Evolutionary conservation across 176 grass and related monocot genomes (phyloP).

Genomic region (Otatea glauca): DNA sequence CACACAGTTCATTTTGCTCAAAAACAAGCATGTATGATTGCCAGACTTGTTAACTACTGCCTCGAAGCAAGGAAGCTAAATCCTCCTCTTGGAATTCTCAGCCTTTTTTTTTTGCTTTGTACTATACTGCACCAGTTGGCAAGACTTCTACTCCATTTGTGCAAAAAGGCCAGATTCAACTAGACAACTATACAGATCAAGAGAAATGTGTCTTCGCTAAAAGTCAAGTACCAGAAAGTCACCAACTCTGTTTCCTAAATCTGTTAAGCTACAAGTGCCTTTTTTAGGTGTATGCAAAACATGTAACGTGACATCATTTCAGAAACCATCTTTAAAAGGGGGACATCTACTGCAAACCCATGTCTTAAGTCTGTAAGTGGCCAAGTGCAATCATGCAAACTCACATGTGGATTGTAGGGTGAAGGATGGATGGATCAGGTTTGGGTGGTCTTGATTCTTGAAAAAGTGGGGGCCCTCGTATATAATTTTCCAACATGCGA

Average conservation of each 20-base stretch:
- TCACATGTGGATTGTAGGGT: neutral
- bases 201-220: neutral
- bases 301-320: neutral
- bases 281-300: neutral
- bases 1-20: slow-evolving; percentile 3
- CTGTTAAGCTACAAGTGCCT: neutral
- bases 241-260: neutral
- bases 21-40: slow-evolving; percentile 12
- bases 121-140: slow-evolving; percentile 9
- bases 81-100: slow-evolving; percentile 5
- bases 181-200: neutral
- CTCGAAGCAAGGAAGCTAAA: slow-evolving; percentile 13
- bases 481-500: neutral
- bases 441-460: slow-evolving; percentile 18
- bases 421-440: slow-evolving; percentile 32
- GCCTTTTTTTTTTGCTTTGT: neutral
- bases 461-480: slow-evolving; percentile 1
- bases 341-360: neutral
- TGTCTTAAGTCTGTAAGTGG: neutral
- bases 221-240: neutral
- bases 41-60: slow-evolving; percentile 14
- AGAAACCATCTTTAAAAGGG: neutral
- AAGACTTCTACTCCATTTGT: neutral
- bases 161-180: slow-evolving; percentile 3
- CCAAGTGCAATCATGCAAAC: neutral